A percentile compares a stretch with the other conserved stretches of the same genome.
These are phyloP conservation scores for Dictyostelium capitatum DNA, from an alignment of 78 protist species.

Conservation along the genomic window DNA sequence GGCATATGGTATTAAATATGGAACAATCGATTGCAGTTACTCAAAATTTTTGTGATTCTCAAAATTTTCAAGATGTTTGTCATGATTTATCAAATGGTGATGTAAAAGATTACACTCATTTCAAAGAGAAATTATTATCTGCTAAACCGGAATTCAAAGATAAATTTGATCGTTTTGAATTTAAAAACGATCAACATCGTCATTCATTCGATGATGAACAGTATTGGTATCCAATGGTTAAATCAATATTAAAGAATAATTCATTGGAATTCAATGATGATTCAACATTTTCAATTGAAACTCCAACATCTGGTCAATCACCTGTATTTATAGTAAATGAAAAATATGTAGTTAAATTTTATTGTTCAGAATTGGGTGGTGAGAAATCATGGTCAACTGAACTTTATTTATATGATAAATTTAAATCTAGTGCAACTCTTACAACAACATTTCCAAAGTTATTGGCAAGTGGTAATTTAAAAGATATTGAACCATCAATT, in stretches of 20 bases:
- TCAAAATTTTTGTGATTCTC: slow-evolving; percentile 86
- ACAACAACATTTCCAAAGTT: slow-evolving; percentile 31
- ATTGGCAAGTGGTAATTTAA: slow-evolving; percentile 9
- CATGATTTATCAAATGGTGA: slow-evolving; percentile 21
- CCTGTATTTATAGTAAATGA: slow-evolving; percentile 65
- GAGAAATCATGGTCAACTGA: slow-evolving; percentile 35
- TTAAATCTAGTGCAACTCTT: neutral
- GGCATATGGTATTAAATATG: slow-evolving; percentile 85
- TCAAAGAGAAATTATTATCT: slow-evolving; percentile 24
- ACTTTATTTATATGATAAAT: neutral
- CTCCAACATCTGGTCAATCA: slow-evolving; percentile 51
- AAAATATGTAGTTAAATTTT: slow-evolving; percentile 60
- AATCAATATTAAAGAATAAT: slow-evolving; percentile 7
- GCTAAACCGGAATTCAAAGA: slow-evolving; percentile 44
- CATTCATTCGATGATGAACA: slow-evolving; percentile 21
- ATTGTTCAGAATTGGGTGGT: slow-evolving; percentile 68
- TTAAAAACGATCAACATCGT: slow-evolving; percentile 2
- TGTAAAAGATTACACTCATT: slow-evolving; percentile 45
- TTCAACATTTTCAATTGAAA: neutral
- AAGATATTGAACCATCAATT: neutral
- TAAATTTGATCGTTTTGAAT: slow-evolving; percentile 41
- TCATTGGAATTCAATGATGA: neutral
- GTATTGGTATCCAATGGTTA: slow-evolving; percentile 31
- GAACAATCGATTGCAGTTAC: slow-evolving; percentile 91
- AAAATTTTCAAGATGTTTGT: slow-evolving; percentile 73